Conservation (phyloP, 2,329 filamentous ascomycete species). For the Nothophoma quercina region DNA sequence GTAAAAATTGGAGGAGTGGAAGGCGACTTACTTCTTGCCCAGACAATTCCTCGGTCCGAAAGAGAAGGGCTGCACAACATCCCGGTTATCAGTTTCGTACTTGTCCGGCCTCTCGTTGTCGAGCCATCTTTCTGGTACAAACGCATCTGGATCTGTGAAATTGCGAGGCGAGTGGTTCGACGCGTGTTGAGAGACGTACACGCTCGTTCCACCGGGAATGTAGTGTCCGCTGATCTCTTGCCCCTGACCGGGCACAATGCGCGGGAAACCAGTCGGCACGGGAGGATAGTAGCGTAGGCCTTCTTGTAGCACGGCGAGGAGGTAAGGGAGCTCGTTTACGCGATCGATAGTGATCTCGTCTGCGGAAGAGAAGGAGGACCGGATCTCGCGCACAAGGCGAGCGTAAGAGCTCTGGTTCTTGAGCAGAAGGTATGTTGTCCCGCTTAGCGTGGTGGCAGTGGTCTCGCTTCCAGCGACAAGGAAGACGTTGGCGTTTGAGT, state of each 20-base stretch:
- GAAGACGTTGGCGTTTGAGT: constrained; percentile 43
- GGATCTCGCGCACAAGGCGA: constrained; percentile 35
- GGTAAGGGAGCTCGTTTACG: constrained; percentile 36
- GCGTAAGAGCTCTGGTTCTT: constrained; percentile 22
- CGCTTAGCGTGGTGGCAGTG: constrained; percentile 54
- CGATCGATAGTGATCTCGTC: constrained; percentile 36
- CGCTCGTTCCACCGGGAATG: constrained; percentile 34
- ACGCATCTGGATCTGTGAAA: constrained; percentile 34
- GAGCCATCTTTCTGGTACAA: constrained; percentile 50
- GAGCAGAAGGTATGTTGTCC: constrained; percentile 53
- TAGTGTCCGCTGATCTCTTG: constrained; percentile 36
- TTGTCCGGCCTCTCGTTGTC: constrained; percentile 26
- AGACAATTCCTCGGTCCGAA: constrained; percentile 41
- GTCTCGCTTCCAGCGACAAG: constrained; percentile 57
- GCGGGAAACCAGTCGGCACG: constrained; percentile 39
- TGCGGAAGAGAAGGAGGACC: constrained; percentile 26
- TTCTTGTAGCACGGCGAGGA: constrained; percentile 40
- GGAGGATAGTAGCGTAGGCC: constrained; percentile 39
- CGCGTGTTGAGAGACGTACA: constrained; percentile 43
- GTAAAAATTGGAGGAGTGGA: neutral
- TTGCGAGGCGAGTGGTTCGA: constrained; percentile 41
- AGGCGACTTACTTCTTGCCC: constrained; percentile 43
- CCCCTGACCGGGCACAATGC: constrained; percentile 34
- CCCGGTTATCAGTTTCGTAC: constrained; percentile 44
- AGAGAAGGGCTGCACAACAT: constrained; percentile 37